Base-by-base conservation (phyloP, 257 asterid genomes). In the Solanum chiquidenum region DNA sequence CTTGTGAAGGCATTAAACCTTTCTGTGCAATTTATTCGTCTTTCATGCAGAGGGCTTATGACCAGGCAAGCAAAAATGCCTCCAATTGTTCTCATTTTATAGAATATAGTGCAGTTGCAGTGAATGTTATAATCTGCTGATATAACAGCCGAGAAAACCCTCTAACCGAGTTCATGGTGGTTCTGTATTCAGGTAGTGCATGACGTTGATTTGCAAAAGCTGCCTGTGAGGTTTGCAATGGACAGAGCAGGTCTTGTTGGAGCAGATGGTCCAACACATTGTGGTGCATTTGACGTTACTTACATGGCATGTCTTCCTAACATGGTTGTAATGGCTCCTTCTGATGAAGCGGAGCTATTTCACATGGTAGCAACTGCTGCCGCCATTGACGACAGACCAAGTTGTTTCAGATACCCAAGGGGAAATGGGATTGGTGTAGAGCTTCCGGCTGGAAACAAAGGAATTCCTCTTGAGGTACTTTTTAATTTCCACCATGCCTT, bases 281-380 rank as follows among this genome's bases (percentile, higher is more conserved):
- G 98, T 89, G 99, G 99, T 5, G 94, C 98, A 31, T 95, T 95
- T 72, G 98, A 97, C 75, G 95, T 95, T 8, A 88, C 98, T 21
- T 97, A 83, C 88, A 95, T 97, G 98, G 98, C 98, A 3, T 97
- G 98, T 91, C 98, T 97, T 69, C 99, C 99, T n/a, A 97, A 97
- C 92, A 95, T 97, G 99, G 98, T 97, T 68, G 99, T 97, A 69
- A 97, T 97, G 98, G 98, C 99, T 83, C 99, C 98, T 86, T 91
- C 98, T 0, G 98, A 97, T 79, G 98, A 95, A 92, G 96, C 94
- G 1, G 98, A 97, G 88, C 92, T 97, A 42, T 92, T 95, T 90
- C 98, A 97, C 94, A 95, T 95, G 98, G 98, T 97, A 68, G 99
- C 99, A 29, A 97, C 98, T 69, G 98, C 98, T 34, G 98, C 98